A percentile compares a stretch with the other conserved stretches of the same genome.
Conservation (phyloP, 805 yeast species). For the Isabelozyma gotoi region DNA sequence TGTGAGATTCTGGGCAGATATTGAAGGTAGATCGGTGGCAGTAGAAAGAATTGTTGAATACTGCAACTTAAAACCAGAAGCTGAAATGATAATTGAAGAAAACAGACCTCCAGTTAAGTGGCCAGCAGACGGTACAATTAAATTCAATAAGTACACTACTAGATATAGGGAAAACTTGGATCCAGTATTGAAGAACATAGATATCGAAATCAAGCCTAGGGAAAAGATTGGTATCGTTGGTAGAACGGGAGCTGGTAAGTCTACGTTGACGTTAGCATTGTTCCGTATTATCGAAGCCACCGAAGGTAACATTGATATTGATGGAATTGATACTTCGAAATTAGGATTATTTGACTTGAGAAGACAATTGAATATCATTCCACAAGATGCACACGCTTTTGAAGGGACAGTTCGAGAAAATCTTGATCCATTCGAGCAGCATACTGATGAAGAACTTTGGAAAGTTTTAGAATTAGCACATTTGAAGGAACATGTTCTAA, state of each 20-base stretch:
- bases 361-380: conserved; percentile 77
- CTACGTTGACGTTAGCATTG: conserved; percentile 78
- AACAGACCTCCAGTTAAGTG: conserved; percentile 48
- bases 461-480: conserved; percentile 75
- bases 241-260: conserved; percentile 95
- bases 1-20: conserved; percentile 33
- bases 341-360: conserved; percentile 81
- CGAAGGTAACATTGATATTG: conserved; percentile 69
- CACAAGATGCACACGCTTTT: conserved; percentile 91
- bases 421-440: conserved; percentile 74
- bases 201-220: conserved; percentile 59
- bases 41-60: conserved; percentile 39
- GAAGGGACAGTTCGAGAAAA: conserved; percentile 85
- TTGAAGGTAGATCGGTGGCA: conserved; percentile 32
- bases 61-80: conserved; percentile 41
- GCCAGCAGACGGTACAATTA: conserved; percentile 72
- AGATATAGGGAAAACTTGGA: conserved; percentile 82
- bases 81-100: conserved; percentile 39
- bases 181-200: conserved; percentile 69
- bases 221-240: conserved; percentile 97
- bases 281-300: conserved; percentile 83
- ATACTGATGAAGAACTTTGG: conserved; percentile 82
- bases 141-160: conserved; percentile 74
- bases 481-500: conserved; percentile 60
- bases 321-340: conserved; percentile 60